These are phyloP conservation scores for Simplicillium sp. DNA, from an alignment of 2,329 filamentous ascomycete genomes.

Conservation along the genomic window DNA sequence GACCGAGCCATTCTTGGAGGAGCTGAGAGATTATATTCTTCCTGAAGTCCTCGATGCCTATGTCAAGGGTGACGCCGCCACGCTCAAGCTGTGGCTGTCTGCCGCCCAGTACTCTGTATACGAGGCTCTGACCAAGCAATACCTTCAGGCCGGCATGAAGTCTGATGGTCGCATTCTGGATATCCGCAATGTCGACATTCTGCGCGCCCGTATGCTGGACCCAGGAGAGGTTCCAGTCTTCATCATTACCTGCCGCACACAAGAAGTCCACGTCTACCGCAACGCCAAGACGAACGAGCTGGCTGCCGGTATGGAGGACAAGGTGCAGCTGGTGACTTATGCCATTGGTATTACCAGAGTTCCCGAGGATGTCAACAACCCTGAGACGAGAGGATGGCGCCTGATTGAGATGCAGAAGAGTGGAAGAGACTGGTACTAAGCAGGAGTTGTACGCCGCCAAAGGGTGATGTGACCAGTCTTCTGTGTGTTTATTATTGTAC, in stretches of 20 bases:
- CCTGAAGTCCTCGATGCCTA: conserved; percentile 97
- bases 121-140: conserved; percentile 92
- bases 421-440: conserved; percentile 68
- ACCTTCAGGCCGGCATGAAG: conserved; percentile 84
- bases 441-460: background rate
- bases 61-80: conserved; percentile 89
- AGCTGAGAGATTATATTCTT: conserved; percentile 95
- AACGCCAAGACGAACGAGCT: conserved; percentile 85
- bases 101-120: conserved; percentile 96
- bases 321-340: conserved; percentile 95
- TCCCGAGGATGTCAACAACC: conserved; percentile 92
- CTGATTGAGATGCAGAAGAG: conserved; percentile 99
- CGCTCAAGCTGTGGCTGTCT: conserved; percentile 88
- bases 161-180: conserved; percentile 93
- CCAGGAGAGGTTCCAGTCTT: conserved; percentile 89
- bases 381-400: conserved; percentile 93
- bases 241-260: conserved; percentile 91
- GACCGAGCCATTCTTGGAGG: conserved; percentile 85
- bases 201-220: conserved; percentile 71
- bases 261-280: conserved; percentile 95
- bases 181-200: conserved; percentile 86
- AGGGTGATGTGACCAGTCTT: background rate
- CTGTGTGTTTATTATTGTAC: conserved; percentile 1
- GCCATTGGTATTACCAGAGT: conserved; percentile 92
- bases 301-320: conserved; percentile 96